These are phyloP conservation scores for Vanderwaltozyma verrucispora DNA, from an alignment of 805 yeast genomes.

Conservation along the genomic window DNA sequence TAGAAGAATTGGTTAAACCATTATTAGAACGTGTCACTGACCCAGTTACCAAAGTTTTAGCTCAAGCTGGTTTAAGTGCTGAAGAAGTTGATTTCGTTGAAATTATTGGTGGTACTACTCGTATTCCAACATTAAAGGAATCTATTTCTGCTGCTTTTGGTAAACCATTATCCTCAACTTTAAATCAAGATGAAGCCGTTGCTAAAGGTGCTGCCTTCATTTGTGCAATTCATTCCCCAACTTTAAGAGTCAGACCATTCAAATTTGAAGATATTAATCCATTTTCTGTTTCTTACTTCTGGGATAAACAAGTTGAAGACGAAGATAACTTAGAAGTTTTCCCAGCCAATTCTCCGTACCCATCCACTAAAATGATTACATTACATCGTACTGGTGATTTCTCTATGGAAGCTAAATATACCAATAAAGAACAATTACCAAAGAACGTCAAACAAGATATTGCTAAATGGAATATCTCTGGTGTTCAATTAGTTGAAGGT, in stretches of 20 bases:
- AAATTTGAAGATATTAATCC: conserved; percentile 93
- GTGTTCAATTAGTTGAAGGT: conserved; percentile 72
- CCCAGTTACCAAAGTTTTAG: conserved; percentile 76
- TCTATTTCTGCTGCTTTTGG: conserved; percentile 62
- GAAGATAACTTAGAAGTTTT: conserved; percentile 89
- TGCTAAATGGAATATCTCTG: conserved; percentile 79
- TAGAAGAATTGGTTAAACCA: conserved; percentile 83
- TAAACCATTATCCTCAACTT: conserved; percentile 79
- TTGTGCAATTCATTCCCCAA: conserved; percentile 98
- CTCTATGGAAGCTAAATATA: conserved; percentile 75
- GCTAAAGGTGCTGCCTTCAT: conserved; percentile 99
- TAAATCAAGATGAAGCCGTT: conserved; percentile 98
- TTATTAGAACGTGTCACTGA: conserved; percentile 61
- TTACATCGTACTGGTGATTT: conserved; percentile 87
- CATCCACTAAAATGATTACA: conserved; percentile 92
- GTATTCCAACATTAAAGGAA: conserved; percentile 89
- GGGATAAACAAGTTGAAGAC: conserved; percentile 93
- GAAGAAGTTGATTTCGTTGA: conserved; percentile 85
- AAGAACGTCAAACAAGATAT: conserved; percentile 51
- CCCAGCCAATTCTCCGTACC: conserved; percentile 88
- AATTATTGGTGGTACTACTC: conserved; percentile 95
- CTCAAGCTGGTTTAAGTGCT: conserved; percentile 60
- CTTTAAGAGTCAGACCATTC: conserved; percentile 97
- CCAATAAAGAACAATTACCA: conserved; percentile 64
- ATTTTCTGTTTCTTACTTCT: conserved; percentile 84